Conservation (phyloP, 768 basidiomycete genomes). For the Podaxis sp. region DNA sequence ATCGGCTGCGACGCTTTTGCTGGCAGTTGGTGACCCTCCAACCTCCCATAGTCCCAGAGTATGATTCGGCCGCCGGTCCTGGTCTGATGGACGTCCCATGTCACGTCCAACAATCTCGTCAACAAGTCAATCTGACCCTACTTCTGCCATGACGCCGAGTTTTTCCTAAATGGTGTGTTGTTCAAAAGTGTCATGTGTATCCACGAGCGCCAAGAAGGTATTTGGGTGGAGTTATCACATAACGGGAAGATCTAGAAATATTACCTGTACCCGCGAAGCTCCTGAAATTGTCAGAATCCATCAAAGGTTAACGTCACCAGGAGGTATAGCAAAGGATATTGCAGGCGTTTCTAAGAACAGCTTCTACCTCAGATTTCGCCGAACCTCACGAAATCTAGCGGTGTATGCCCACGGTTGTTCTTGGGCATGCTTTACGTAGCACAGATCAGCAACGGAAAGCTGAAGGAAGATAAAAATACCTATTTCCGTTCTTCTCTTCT, state of each 20-base stretch:
- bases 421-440: neutral
- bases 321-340: neutral
- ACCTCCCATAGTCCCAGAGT: too few relatives aligned
- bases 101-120: neutral
- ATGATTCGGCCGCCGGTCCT: neutral
- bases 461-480: conserved; percentile 1
- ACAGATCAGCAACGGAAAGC: neutral
- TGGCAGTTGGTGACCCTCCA: neutral
- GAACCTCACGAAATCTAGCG: neutral
- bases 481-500: conserved; percentile 4
- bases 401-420: neutral
- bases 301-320: conserved; percentile 4
- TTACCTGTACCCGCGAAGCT: conserved; percentile 6
- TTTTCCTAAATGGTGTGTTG: neutral
- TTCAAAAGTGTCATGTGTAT: neutral
- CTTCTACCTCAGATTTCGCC: neutral
- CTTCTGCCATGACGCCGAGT: neutral
- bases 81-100: neutral
- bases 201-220: neutral
- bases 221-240: neutral
- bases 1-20: neutral
- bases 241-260: neutral
- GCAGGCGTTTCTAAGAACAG: neutral
- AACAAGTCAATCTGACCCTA: neutral
- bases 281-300: conserved; percentile 8